Percentiles rank a stretch among this genome's conserved stretches.
phyloP scores from a whole-genome alignment of 352 stramenopile species.

The Phytophthora sojae region DNA sequence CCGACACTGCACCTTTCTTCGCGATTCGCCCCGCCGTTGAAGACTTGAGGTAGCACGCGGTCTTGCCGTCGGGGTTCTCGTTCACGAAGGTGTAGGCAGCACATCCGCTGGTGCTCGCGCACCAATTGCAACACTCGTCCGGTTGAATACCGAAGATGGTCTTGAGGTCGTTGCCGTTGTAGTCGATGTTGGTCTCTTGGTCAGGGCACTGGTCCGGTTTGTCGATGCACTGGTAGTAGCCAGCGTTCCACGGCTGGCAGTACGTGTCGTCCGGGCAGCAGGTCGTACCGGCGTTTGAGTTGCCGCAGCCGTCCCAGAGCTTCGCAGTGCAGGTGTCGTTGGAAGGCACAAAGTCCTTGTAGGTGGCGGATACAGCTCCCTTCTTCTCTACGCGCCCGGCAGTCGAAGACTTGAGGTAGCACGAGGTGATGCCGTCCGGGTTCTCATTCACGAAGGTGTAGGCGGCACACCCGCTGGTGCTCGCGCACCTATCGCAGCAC shows the following conservation, averaged over 20 bases:
- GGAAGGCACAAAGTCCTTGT: constrained; percentile 28
- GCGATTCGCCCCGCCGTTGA: constrained; percentile 34
- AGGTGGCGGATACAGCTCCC: constrained; percentile 38
- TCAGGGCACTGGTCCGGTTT: constrained; percentile 46
- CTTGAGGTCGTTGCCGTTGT: constrained; percentile 54
- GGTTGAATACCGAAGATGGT: constrained; percentile 56
- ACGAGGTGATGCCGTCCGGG: constrained; percentile 52
- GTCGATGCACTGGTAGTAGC: constrained; percentile 69
- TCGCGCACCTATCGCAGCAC: constrained; percentile 51
- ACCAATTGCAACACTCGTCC: constrained; percentile 48
- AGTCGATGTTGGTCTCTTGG: constrained; percentile 66
- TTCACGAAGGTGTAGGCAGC: constrained; percentile 71
- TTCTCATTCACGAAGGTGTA: constrained; percentile 78
- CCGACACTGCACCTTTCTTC: constrained; percentile 46
- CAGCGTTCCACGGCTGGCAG: constrained; percentile 70
- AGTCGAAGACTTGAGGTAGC: constrained; percentile 61
- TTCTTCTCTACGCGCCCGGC: constrained; percentile 38
- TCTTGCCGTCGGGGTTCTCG: constrained; percentile 57
- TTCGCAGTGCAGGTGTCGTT: constrained; percentile 15
- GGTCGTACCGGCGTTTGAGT: constrained; percentile 17
- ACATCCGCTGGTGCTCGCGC: constrained; percentile 48
- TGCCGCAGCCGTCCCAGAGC: constrained; percentile 28
- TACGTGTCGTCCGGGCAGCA: constrained; percentile 51
- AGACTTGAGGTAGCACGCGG: constrained; percentile 65
- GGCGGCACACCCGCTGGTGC: constrained; percentile 49